Evolutionary conservation across 2,329 filamentous ascomycete genomes (phyloP).

Genomic region (Cladosporium sp.): DNA sequence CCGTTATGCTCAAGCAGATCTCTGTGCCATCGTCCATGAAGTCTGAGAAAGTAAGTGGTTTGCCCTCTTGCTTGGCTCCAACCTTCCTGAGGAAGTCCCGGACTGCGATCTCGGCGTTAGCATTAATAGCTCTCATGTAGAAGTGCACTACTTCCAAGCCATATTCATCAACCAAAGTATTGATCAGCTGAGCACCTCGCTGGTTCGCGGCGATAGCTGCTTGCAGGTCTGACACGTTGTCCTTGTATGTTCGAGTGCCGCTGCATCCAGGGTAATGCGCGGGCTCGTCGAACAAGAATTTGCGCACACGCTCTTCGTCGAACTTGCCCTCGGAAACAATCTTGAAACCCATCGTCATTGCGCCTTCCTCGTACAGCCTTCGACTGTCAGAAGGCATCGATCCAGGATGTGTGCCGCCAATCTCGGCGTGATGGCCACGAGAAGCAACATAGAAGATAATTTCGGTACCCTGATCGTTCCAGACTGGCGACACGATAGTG

Average conservation of each 20-base stretch:
- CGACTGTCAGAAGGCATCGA: conserved; percentile 41
- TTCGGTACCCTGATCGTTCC: conserved; percentile 19
- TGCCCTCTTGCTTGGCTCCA: conserved; percentile 14
- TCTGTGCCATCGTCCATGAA: conserved; percentile 40
- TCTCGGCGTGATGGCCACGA: conserved; percentile 39
- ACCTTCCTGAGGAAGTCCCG: conserved; percentile 27
- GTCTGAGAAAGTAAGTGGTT: conserved; percentile 29
- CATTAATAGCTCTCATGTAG: conserved; percentile 39
- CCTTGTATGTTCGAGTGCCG: conserved; percentile 29
- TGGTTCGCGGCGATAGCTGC: conserved; percentile 33
- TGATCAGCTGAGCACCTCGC: conserved; percentile 33
- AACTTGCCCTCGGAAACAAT: conserved; percentile 35
- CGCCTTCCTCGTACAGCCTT: conserved; percentile 43
- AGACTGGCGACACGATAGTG: conserved; percentile 40
- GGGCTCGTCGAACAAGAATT: conserved; percentile 61
- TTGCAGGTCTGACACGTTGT: conserved; percentile 35
- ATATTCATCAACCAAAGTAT: conserved; percentile 33
- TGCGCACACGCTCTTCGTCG: conserved; percentile 30
- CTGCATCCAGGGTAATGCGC: conserved; percentile 45
- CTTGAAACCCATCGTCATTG: conserved; percentile 30
- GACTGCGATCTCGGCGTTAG: conserved; percentile 33
- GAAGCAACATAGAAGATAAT: conserved; percentile 39
- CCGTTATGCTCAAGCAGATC: conserved; percentile 33
- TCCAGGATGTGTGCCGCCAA: conserved; percentile 37
- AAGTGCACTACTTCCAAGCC: conserved; percentile 33